Conservation (phyloP, 2,329 filamentous ascomycete species). For the Ceratocystis variospora region DNA sequence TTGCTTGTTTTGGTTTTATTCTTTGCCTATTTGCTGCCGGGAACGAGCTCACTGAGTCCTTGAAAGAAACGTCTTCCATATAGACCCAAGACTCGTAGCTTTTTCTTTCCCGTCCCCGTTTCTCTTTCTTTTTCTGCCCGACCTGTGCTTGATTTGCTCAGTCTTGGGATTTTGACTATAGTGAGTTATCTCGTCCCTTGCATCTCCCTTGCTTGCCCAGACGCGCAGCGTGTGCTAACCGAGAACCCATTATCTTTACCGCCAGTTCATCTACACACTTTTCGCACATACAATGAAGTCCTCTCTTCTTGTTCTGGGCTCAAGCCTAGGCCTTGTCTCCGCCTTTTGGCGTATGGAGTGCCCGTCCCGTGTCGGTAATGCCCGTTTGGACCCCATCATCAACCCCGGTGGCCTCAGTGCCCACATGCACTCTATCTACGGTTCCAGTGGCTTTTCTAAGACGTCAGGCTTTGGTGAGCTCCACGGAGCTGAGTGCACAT, state of each 20-base stretch:
- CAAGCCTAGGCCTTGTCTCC: constrained; percentile 29
- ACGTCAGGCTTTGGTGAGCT: constrained; percentile 45
- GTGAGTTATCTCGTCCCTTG: neutral
- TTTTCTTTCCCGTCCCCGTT: neutral
- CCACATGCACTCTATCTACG: constrained; percentile 65
- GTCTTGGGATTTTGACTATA: neutral
- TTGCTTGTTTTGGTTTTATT: neutral
- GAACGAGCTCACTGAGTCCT: neutral
- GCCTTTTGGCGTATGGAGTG: constrained; percentile 91
- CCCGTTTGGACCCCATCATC: constrained; percentile 65
- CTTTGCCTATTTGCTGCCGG: neutral
- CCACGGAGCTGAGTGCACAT: constrained; percentile 54
- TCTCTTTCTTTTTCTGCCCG: neutral
- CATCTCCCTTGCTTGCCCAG: neutral
- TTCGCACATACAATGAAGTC: constrained; percentile 26
- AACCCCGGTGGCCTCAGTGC: constrained; percentile 42
- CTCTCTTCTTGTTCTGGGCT: constrained; percentile 25
- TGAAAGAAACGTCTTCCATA: neutral
- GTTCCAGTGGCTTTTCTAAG: constrained; percentile 35
- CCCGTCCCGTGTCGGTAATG: constrained; percentile 52
- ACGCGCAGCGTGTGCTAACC: neutral
- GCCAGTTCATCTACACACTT: neutral
- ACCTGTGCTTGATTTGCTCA: neutral
- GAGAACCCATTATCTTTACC: neutral
- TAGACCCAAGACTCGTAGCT: constrained; percentile 4